Percentiles rank a stretch among this genome's conserved stretches.
These are phyloP conservation scores for Fusarium nematophilum DNA, from an alignment of 2,329 filamentous ascomycete species.

Conservation along the genomic window DNA sequence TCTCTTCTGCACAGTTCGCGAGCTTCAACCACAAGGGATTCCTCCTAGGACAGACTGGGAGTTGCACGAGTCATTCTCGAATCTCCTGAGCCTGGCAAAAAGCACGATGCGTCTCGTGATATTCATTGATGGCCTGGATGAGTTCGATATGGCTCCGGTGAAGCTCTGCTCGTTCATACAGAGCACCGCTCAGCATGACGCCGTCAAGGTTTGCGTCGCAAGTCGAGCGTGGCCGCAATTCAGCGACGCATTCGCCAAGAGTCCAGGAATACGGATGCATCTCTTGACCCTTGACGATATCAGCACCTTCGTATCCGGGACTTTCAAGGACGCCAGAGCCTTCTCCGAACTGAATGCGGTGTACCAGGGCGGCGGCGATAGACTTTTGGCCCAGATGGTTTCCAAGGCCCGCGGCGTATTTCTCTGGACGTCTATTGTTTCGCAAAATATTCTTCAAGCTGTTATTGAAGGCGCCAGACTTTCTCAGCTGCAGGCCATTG, in stretches of 20 bases:
- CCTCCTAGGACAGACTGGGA: constrained; percentile 5
- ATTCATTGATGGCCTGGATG: constrained; percentile 13
- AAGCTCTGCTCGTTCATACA: not conserved
- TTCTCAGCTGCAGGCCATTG: not conserved
- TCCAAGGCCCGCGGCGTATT: constrained; percentile 5
- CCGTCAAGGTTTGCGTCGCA: constrained; percentile 11
- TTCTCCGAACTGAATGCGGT: constrained; percentile 1
- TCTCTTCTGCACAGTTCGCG: no score
- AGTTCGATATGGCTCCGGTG: constrained; percentile 2
- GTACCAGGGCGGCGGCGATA: not conserved
- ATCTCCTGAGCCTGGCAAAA: not conserved
- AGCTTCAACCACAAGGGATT: not conserved
- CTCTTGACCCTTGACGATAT: constrained; percentile 5
- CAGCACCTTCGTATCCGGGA: not conserved
- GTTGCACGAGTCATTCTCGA: not conserved
- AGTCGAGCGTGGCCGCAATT: constrained; percentile 14
- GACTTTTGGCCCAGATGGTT: not conserved
- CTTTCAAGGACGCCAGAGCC: not conserved
- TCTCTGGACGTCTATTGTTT: constrained; percentile 7
- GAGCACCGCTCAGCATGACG: not conserved
- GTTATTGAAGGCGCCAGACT: not conserved
- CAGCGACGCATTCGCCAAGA: constrained; percentile 6
- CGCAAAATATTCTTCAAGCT: not conserved
- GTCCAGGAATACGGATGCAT: constrained; percentile 5
- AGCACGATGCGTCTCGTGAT: not conserved